Percentiles rank a stretch among this genome's conserved stretches.
These are phyloP conservation scores for Decorospora gaudefroyi DNA, from an alignment of 2,329 filamentous ascomycete species.

Conservation along the genomic window DNA sequence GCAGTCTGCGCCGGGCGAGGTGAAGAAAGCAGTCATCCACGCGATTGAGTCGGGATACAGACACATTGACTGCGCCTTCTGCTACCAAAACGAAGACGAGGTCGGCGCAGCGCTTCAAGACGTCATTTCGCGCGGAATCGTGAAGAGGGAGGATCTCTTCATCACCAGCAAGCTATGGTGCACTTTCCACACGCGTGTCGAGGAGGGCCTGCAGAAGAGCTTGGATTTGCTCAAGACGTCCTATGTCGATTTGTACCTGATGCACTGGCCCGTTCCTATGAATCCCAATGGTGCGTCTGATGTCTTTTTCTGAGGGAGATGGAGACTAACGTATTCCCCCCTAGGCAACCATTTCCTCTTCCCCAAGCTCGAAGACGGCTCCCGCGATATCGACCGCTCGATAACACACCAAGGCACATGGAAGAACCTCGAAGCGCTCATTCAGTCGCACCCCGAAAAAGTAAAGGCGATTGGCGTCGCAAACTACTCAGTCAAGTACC, in stretches of 20 bases:
- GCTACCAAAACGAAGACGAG: constrained; percentile 81
- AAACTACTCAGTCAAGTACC: constrained; percentile 55
- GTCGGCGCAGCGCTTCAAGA: constrained; percentile 78
- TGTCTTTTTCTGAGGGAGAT: not conserved
- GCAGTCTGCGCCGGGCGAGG: constrained; percentile 52
- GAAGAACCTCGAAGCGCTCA: constrained; percentile 72
- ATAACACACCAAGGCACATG: constrained; percentile 77
- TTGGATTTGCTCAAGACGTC: constrained; percentile 74
- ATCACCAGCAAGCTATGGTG: constrained; percentile 86
- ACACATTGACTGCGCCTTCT: constrained; percentile 72
- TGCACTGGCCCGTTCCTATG: constrained; percentile 84
- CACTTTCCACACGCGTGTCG: constrained; percentile 72
- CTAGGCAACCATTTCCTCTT: constrained; percentile 74
- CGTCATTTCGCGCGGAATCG: constrained; percentile 68
- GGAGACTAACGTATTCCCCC: constrained; percentile 1
- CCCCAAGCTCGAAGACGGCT: constrained; percentile 73
- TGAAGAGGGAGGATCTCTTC: constrained; percentile 79
- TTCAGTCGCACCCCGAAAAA: constrained; percentile 51
- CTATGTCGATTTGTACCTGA: constrained; percentile 79
- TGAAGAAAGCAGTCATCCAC: constrained; percentile 54
- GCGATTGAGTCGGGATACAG: constrained; percentile 56
- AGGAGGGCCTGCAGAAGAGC: constrained; percentile 72
- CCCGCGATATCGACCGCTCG: constrained; percentile 69
- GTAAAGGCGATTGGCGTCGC: constrained; percentile 57
- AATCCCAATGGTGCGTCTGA: constrained; percentile 66